Evolutionary conservation across 2,329 filamentous ascomycete genomes (phyloP).

Genomic region (Fusarium succisae): DNA sequence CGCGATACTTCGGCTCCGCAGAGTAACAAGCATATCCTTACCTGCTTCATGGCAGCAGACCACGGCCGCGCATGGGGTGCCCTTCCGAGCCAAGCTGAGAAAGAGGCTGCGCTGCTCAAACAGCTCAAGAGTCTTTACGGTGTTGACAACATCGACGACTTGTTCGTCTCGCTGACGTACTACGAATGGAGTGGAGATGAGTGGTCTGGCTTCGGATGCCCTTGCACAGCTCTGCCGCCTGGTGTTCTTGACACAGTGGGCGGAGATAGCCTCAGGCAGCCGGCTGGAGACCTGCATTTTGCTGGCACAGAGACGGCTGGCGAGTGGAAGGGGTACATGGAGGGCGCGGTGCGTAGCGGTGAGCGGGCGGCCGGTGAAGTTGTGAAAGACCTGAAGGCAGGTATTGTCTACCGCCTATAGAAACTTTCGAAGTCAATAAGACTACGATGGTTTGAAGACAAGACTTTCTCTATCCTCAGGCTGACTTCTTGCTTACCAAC

Average conservation of each 20-base stretch:
- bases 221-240: neutral
- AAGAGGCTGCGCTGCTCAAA: neutral
- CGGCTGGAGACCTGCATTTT: conserved; percentile 11
- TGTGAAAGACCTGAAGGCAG: neutral
- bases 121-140: neutral
- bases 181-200: neutral
- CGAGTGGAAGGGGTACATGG: conserved; percentile 26
- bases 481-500: too few species aligned
- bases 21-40: neutral
- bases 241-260: neutral
- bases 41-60: neutral
- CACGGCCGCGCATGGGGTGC: neutral
- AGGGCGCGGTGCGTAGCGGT: conserved; percentile 22
- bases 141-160: neutral
- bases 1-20: neutral
- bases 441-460: too few species aligned
- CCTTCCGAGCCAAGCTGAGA: neutral
- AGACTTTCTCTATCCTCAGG: too few species aligned
- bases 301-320: conserved; percentile 21
- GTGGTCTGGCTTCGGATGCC: neutral
- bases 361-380: neutral
- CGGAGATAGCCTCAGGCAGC: neutral
- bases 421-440: neutral
- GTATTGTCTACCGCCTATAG: neutral
- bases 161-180: neutral